Conservation (phyloP, 2,329 filamentous ascomycete genomes). For the Lachnellula cervina region DNA sequence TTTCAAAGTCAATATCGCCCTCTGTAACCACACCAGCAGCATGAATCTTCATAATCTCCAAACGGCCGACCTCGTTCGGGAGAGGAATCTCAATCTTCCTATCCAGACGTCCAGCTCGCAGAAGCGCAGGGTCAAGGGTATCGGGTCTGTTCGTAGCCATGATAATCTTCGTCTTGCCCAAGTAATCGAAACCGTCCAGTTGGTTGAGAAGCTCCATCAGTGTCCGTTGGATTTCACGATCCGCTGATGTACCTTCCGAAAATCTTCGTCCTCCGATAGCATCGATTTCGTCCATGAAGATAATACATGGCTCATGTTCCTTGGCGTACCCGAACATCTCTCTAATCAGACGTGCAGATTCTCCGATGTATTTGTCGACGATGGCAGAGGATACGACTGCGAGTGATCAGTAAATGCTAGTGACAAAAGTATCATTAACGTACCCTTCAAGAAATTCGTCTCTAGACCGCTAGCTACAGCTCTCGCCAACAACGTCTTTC, state of each 20-base stretch:
- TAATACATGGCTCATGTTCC: constrained; percentile 98
- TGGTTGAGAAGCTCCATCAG: constrained; percentile 99
- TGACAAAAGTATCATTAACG: constrained; percentile 19
- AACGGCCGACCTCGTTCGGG: constrained; percentile 90
- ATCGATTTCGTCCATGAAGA: constrained; percentile 99
- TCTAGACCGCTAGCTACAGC: constrained; percentile 94
- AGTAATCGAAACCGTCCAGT: constrained; percentile 97
- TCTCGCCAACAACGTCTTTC: constrained; percentile 90
- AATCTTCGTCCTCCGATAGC: constrained; percentile 96
- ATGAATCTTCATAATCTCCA: constrained; percentile 99
- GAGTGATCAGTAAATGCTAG: constrained; percentile 13
- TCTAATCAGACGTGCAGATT: constrained; percentile 92
- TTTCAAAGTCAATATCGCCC: constrained; percentile 97
- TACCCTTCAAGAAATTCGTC: constrained; percentile 97
- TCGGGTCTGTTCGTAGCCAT: constrained; percentile 99
- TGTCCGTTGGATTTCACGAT: constrained; percentile 96
- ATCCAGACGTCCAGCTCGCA: constrained; percentile 89
- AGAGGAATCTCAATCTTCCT: constrained; percentile 97
- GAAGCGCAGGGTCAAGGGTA: constrained; percentile 86
- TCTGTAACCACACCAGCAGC: constrained; percentile 79
- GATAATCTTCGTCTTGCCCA: constrained; percentile 99
- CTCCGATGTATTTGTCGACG: constrained; percentile 99
- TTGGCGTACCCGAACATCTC: constrained; percentile 99
- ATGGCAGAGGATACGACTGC: constrained; percentile 96
- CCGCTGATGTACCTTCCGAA: constrained; percentile 93